Conservation (phyloP, 2,329 filamentous ascomycete genomes). For the Sphaerulina musiva region DNA sequence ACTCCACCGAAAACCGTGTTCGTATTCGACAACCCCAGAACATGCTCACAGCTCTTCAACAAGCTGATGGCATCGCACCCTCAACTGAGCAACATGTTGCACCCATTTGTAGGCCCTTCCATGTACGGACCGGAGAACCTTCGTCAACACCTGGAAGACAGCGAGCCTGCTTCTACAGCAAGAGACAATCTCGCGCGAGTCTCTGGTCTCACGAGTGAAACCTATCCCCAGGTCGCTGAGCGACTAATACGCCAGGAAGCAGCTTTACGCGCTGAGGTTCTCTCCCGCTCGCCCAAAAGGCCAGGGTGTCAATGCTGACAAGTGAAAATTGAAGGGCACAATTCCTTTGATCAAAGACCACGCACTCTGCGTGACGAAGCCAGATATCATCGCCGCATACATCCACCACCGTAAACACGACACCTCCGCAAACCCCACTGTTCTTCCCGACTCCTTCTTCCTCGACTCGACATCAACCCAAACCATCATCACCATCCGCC, state of each 20-base stretch:
- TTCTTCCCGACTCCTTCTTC: not conserved
- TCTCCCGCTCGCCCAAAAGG: not conserved
- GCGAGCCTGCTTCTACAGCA: not conserved
- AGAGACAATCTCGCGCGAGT: not conserved
- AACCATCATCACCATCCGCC: constrained; percentile 36
- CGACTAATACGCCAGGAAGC: not conserved
- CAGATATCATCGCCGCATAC: not conserved
- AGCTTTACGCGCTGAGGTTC: not conserved
- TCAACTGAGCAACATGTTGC: not conserved
- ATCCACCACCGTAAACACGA: not conserved
- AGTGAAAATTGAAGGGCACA: not conserved
- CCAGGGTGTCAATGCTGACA: not conserved
- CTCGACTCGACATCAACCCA: not conserved
- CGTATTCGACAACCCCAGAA: not conserved
- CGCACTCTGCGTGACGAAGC: not conserved
- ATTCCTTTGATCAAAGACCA: not conserved
- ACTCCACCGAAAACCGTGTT: not conserved
- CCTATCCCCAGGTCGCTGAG: not conserved
- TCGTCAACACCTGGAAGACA: not conserved
- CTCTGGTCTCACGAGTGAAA: not conserved
- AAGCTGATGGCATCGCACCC: not conserved
- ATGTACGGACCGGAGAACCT: not conserved
- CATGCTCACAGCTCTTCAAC: not conserved
- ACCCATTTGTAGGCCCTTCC: not conserved
- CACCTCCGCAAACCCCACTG: not conserved